Evolutionary conservation across 371 early-diverging fungal genomes (phyloP), one percentile per base, ranked within the genome.

Genomic region (Syncephalastrum sp.): DNA sequence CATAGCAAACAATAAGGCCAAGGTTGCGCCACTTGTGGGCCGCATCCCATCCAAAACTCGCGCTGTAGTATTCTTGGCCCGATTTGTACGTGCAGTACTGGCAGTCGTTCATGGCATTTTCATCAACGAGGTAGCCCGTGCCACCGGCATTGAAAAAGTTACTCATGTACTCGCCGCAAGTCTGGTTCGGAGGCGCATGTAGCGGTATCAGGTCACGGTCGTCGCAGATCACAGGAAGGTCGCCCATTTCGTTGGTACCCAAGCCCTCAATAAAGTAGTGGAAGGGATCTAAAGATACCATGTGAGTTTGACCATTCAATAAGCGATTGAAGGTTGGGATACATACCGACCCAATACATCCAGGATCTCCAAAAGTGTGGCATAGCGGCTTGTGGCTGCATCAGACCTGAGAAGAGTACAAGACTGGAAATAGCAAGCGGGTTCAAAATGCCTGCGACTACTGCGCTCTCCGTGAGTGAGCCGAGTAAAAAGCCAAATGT

Each of bases 251-350:
- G 56, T 83, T 90, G 50, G 81, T 77, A 5, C 90, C 77, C 4
- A 90, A 67, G 50, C 86, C 90, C 62, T 91, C 92, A 49, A 89
- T 76, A 14, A 84, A 68, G 65, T 92, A 91, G 53, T 83, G 82
- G 64, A 84, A 86, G 1, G 89, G 89, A 47, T 59, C 59, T 33
- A 29, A 29, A 13, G 38, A 29, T 17, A 8, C 10, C 2, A 12
- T 33, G 38, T 33, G 38, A 58, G 38, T 10, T 12, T 33, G 38
- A 33, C 8, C 29, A 33, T 12, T 27, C 13, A 38, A 16, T 42
- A 33, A 10, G 38, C 38, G 27, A 33, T 8, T 42, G 41, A 27
- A 23, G 16, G 50, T 25, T 2, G 24, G 7, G 7, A 24, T 14
- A 12, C 58, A 27, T 58, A 59, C 82, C 59, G 7, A 86, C 51